These are phyloP conservation scores for Glaciozyma martinii DNA, from an alignment of 768 basidiomycete species.

Conservation along the genomic window DNA sequence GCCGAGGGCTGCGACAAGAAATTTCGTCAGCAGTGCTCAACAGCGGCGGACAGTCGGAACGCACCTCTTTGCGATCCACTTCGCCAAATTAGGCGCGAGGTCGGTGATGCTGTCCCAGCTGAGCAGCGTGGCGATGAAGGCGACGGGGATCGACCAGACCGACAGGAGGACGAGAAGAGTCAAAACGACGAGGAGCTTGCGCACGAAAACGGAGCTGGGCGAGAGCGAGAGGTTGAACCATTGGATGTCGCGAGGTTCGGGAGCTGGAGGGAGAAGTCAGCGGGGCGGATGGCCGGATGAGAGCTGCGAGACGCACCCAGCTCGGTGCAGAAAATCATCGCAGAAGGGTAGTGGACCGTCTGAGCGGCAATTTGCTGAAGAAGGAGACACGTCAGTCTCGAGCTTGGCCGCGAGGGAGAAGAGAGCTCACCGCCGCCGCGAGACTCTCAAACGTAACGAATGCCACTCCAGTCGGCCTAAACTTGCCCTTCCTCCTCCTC, in stretches of 20 bases:
- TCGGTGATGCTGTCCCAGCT: constrained; percentile 92
- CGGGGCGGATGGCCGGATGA: neutral
- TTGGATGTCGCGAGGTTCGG: constrained; percentile 89
- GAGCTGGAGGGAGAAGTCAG: constrained; percentile 48
- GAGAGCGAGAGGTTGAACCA: constrained; percentile 83
- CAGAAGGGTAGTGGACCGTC: constrained; percentile 53
- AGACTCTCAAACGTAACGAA: constrained; percentile 97
- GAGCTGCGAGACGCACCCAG: constrained; percentile 15
- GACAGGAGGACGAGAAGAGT: constrained; percentile 68
- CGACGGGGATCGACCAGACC: constrained; percentile 87
- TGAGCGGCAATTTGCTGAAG: constrained; percentile 66
- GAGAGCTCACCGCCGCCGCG: constrained; percentile 66
- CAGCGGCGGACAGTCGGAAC: neutral
- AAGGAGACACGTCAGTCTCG: neutral
- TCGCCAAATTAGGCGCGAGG: constrained; percentile 73
- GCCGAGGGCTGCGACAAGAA: constrained; percentile 19
- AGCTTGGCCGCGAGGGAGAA: neutral
- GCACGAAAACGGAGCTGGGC: constrained; percentile 49
- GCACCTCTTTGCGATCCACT: constrained; percentile 68
- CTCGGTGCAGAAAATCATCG: constrained; percentile 32
- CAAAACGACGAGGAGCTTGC: constrained; percentile 61
- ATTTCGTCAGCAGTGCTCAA: neutral
- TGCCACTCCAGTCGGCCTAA: constrained; percentile 70
- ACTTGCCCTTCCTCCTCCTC: constrained; percentile 64
- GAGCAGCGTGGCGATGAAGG: constrained; percentile 71